Evolutionary conservation across 495 filamentous ascomycete species (phyloP), one percentile per base, ranked within the genome.

Genomic region (Annulohypoxylon bovei): DNA sequence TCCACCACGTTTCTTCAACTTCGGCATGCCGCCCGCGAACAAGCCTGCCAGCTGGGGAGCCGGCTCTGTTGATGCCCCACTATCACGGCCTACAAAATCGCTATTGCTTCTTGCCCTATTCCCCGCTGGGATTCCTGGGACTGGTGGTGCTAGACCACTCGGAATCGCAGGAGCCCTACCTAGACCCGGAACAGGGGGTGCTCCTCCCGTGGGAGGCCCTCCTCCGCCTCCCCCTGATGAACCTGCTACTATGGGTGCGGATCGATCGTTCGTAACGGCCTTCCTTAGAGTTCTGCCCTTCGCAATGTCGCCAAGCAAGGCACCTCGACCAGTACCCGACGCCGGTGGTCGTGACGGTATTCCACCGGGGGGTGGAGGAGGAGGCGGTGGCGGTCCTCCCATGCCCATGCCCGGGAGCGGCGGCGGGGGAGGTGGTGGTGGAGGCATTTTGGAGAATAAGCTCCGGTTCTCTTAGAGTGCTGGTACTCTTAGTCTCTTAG

Each of bases 11-110:
- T 93, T 97, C 77, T 91, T 90, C 68, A 99, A 75, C 81, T 97
- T 98, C 2, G 95, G 95, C 85, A 98, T 98, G 30, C 95, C 96
- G 30, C 93, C 94, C 7, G 93, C 93, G 74, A 99, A 97, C 25
- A 99, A 79, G 3, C 96, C 95, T 7, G 84, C 94, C 33, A 99
- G 77, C 76, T 98, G 95, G 28, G 94, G 92, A 16, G 93, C 87
- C 22, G 89, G 80, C 25, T 88, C 85, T 33, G 83, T 77, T 16
- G 75, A 27, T 8, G 78, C 80, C 4, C 77, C 52, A 23, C 75
- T 81, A 54, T 80, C 84, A 52, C 85, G 83, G 25, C 81, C 77
- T 28, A 79, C 80, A 42, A 83, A 82, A 78, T 95, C 93, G 71
- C 93, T 96, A 77, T 95, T 93, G 72, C 93, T 97, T 76, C 94